Conservation (phyloP, 495 filamentous ascomycete genomes). For the Hypomontagnella monticulosa region DNA sequence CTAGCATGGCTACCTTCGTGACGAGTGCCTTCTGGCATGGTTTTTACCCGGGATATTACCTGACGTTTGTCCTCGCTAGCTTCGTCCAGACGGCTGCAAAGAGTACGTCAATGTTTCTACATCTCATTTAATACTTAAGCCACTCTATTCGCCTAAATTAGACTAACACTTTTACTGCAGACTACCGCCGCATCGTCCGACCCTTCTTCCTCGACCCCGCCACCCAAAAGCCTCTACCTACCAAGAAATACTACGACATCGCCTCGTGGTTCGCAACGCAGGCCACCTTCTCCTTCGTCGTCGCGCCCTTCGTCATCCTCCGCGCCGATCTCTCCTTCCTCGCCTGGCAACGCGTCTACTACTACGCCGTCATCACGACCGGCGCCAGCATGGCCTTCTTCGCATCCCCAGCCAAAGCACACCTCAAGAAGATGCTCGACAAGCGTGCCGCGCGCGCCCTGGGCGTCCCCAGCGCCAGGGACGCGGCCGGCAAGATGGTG, state of each 20-base stretch:
- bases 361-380: slow-evolving; percentile 80
- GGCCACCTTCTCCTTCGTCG: slow-evolving; percentile 80
- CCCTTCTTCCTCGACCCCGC: slow-evolving; percentile 88
- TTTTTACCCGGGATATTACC: slow-evolving; percentile 96
- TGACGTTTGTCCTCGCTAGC: slow-evolving; percentile 86
- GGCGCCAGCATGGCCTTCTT: slow-evolving; percentile 75
- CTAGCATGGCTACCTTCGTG: slow-evolving; percentile 90
- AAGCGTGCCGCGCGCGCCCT: slow-evolving; percentile 53
- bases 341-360: slow-evolving; percentile 89
- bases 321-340: slow-evolving; percentile 69
- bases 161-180: slow-evolving; percentile 53
- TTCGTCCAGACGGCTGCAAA: slow-evolving; percentile 94
- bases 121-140: neutral
- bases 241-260: slow-evolving; percentile 89
- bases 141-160: neutral
- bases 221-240: slow-evolving; percentile 69
- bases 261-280: slow-evolving; percentile 84
- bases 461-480: slow-evolving; percentile 23
- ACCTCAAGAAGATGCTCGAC: slow-evolving; percentile 68
- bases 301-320: slow-evolving; percentile 84
- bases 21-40: slow-evolving; percentile 98
- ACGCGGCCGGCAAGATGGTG: slow-evolving; percentile 33
- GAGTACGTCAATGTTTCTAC: slow-evolving; percentile 64
- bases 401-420: slow-evolving; percentile 75
- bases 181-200: slow-evolving; percentile 87